Conservation (phyloP, 2,329 filamentous ascomycete genomes). For the Dactylonectria estremocensis region DNA sequence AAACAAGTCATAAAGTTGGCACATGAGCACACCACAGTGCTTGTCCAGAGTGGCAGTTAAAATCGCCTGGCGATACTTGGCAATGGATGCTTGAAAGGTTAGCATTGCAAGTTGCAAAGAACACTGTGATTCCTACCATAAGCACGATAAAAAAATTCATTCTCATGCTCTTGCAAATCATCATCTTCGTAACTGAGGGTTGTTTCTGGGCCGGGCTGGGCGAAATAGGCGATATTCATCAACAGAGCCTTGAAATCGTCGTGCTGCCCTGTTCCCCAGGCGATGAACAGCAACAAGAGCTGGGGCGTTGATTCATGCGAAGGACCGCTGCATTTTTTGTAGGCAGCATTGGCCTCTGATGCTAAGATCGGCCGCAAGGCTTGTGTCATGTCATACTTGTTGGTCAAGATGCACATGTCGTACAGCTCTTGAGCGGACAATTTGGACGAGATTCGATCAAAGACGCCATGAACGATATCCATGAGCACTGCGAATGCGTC, state of each 20-base stretch:
- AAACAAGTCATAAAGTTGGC: too few species aligned
- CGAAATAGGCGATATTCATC: constrained; percentile 12
- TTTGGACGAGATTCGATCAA: constrained; percentile 14
- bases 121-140: too few species aligned
- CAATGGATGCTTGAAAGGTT: neutral
- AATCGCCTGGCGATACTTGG: neutral
- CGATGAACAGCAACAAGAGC: constrained; percentile 25
- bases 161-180: neutral
- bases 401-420: constrained; percentile 24
- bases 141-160: too few species aligned
- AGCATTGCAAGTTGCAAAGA: neutral
- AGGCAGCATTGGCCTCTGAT: constrained; percentile 29
- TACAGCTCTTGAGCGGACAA: constrained; percentile 25
- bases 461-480: constrained; percentile 29
- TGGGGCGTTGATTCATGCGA: neutral
- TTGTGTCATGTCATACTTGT: constrained; percentile 38
- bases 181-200: constrained; percentile 8
- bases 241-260: constrained; percentile 16
- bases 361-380: constrained; percentile 34
- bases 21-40: too few species aligned
- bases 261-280: constrained; percentile 36
- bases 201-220: constrained; percentile 4
- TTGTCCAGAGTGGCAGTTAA: neutral
- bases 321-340: too few species aligned
- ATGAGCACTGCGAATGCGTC: constrained; percentile 27